Base-by-base conservation (phyloP, 768 basidiomycete species). In the Lentinula detonsa region DNA sequence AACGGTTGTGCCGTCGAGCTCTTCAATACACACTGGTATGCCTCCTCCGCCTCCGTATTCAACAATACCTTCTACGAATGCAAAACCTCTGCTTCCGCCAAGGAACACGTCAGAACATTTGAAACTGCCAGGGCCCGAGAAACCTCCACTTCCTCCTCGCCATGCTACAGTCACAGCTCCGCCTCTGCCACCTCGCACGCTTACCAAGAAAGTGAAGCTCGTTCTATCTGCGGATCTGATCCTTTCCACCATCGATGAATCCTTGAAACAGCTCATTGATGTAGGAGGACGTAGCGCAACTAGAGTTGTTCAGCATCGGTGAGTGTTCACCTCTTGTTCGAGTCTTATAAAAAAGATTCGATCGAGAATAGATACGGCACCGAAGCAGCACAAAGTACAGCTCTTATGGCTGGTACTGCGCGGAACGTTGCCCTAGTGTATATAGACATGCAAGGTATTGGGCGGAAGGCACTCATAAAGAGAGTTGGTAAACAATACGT, bases 361-460 rank as follows among this genome's bases (percentile, higher is more conserved):
- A 35, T 60, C 63, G 31, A 40, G 39, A 10, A 53, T 40, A 82
- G 81, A 64, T 89, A 87, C 67, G 90, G 90, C 2, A 68, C 80
- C 0, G 84, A 87, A 55, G 87, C 85, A 6, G 86, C 78, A 9
- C 76, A 85, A 49, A 83, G 79, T 18, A 83, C 85, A 1, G 71
- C 79, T 53, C 72, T 88, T 57, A 73, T 87, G 61, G 82, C 86
- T 5, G 85, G 84, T 7, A 84, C 86, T 0, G 86, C 85, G 37
- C 76, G 82, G 62, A 91, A 92, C 71, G 83, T 90, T 11, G 86
- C 81, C 3, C 75, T 91, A 40, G 86, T 93, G 21, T 93, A 91
- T 71, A 80, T 92, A 43, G 90, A 92, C 69, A 79, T 88, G 76
- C 73, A 79, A 1, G 89, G 90, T 0, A 82, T 93, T 40, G 90